These are phyloP conservation scores for Musa balbisiana DNA, from an alignment of 202 grass and related monocot species.

Conservation along the genomic window DNA sequence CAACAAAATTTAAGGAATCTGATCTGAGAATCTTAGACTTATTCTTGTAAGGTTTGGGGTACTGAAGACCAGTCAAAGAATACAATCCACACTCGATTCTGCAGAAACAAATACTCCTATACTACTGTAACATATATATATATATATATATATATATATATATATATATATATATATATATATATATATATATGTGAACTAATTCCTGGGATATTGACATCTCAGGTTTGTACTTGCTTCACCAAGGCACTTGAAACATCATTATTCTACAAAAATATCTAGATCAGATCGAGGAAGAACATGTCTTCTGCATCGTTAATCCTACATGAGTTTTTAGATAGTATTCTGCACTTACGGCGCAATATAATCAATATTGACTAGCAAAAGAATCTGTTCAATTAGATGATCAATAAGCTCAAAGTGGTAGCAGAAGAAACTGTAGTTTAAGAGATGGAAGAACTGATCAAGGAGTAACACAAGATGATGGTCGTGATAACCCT, in stretches of 20 bases:
- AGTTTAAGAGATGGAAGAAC: background rate
- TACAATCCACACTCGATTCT: background rate
- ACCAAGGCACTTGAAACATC: too few relatives aligned
- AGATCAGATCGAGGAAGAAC: background rate
- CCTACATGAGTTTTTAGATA: too few relatives aligned
- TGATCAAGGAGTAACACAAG: background rate
- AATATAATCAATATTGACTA: too few relatives aligned
- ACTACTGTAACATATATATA: background rate
- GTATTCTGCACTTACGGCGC: too few relatives aligned
- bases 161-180: too few relatives aligned
- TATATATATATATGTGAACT: background rate
- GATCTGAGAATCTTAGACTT: background rate
- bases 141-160: too few relatives aligned
- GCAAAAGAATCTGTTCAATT: too few relatives aligned
- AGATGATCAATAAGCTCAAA: too few relatives aligned
- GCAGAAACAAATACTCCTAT: background rate
- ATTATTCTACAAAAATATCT: background rate
- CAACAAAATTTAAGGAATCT: slow-evolving; percentile 1
- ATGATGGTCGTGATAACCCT: background rate
- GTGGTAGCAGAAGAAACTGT: too few relatives aligned
- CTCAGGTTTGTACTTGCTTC: slow-evolving; percentile 14
- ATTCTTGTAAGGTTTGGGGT: background rate
- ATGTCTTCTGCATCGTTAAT: background rate
- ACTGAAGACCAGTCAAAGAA: background rate
- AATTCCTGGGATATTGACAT: slow-evolving; percentile 43